Evolutionary conservation across 148 eudicot genomes (phyloP).

Genomic region (Cornus suecica): DNA sequence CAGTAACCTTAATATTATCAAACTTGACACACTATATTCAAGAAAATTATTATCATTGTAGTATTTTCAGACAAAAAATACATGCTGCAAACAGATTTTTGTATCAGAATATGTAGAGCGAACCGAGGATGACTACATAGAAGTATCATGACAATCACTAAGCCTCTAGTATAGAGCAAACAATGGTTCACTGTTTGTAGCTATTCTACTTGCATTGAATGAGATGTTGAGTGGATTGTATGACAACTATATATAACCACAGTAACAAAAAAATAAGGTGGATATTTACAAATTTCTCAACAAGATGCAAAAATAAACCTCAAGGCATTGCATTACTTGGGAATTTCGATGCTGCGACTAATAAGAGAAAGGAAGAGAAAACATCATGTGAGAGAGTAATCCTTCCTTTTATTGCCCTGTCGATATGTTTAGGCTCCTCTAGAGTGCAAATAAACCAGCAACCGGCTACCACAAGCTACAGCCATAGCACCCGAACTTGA

Average conservation of each 20-base stretch:
- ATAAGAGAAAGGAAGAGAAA: background rate
- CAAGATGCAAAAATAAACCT: background rate
- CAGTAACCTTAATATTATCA: too few species aligned
- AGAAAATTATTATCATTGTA: too few species aligned
- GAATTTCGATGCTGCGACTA: background rate
- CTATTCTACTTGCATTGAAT: background rate
- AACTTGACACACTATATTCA: too few species aligned
- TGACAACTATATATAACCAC: background rate
- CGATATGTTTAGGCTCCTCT: slow-evolving; percentile 2
- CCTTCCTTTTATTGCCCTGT: background rate
- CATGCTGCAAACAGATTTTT: too few species aligned
- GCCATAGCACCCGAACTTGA: slow-evolving; percentile 53
- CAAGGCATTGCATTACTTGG: background rate
- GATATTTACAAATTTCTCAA: background rate
- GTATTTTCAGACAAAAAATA: too few species aligned
- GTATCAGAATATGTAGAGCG: too few species aligned
- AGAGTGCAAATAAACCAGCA: slow-evolving; percentile 49
- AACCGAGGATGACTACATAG: too few species aligned
- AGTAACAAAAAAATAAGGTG: too few species aligned
- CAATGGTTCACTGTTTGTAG: background rate
- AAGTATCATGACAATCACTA: too few species aligned
- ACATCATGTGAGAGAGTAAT: background rate
- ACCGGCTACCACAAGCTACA: slow-evolving; percentile 56
- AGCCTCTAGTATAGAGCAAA: too few species aligned
- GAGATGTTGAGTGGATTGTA: background rate